Percentiles rank a stretch among this genome's conserved stretches.
These are phyloP conservation scores for Pythium aphanidermatum DNA, from an alignment of 352 stramenopile genomes.

Conservation along the genomic window DNA sequence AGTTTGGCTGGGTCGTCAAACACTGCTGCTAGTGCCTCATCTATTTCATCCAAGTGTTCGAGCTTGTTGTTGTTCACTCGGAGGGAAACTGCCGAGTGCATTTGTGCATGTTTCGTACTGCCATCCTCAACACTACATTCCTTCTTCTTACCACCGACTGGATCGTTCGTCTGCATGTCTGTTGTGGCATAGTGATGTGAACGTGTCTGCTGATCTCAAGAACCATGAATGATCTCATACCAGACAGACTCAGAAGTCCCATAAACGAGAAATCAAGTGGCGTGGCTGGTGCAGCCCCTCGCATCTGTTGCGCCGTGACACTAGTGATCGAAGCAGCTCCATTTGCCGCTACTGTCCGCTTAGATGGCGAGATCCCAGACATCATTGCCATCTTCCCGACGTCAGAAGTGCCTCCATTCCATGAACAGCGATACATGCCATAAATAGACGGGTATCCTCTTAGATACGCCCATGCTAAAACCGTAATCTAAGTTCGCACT, in stretches of 20 bases:
- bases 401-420: too few species aligned
- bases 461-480: too few species aligned
- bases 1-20: slow-evolving; percentile 41
- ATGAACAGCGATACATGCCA: too few species aligned
- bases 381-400: not conserved
- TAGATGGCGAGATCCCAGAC: slow-evolving; percentile 5
- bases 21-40: slow-evolving; percentile 36
- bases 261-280: slow-evolving; percentile 74
- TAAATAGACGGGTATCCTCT: too few species aligned
- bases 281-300: slow-evolving; percentile 9
- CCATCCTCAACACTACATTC: not conserved
- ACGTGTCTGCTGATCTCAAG: not conserved
- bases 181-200: not conserved
- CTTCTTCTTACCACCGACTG: slow-evolving; percentile 52
- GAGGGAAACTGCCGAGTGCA: slow-evolving; percentile 27
- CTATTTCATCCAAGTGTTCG: slow-evolving; percentile 38
- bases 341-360: slow-evolving; percentile 1
- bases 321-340: slow-evolving; percentile 1
- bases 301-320: slow-evolving; percentile 13
- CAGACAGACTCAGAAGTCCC: slow-evolving; percentile 41
- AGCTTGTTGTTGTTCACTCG: slow-evolving; percentile 70
- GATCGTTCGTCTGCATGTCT: slow-evolving; percentile 26
- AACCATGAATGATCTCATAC: too few species aligned
- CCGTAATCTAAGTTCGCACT: too few species aligned
- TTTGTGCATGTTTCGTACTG: not conserved